Conservation (phyloP, 2,329 filamentous ascomycete species). For the Dryadomyces quercivorus region DNA sequence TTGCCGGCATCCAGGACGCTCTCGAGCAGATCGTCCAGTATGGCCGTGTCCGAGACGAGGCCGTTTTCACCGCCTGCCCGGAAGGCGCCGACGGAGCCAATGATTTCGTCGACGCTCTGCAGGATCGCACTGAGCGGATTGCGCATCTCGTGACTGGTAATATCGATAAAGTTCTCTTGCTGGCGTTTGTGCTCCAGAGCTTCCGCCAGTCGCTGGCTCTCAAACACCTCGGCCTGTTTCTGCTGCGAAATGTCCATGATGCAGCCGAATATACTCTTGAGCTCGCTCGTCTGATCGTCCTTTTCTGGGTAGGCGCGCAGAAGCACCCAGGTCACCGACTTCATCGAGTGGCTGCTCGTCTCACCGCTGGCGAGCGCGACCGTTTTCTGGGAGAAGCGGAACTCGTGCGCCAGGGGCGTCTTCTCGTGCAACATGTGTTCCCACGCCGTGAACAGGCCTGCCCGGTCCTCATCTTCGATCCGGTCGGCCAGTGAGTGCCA, state of each 20-base stretch:
- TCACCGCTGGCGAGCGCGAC: constrained; percentile 48
- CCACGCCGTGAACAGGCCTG: constrained; percentile 49
- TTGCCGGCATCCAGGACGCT: constrained; percentile 62
- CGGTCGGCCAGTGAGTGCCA: constrained; percentile 54
- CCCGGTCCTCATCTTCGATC: constrained; percentile 54
- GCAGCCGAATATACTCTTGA: constrained; percentile 68
- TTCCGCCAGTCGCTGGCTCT: constrained; percentile 66
- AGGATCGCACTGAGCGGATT: constrained; percentile 65
- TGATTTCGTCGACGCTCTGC: constrained; percentile 66
- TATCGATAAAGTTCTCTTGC: constrained; percentile 61
- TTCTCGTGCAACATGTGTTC: constrained; percentile 46
- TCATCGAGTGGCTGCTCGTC: constrained; percentile 29
- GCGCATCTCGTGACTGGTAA: constrained; percentile 64
- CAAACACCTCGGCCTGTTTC: constrained; percentile 72
- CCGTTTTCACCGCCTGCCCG: constrained; percentile 14
- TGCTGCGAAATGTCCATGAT: constrained; percentile 79
- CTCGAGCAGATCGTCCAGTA: constrained; percentile 35
- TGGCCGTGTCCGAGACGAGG: constrained; percentile 13
- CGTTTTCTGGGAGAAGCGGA: constrained; percentile 62
- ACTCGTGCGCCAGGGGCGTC: constrained; percentile 56
- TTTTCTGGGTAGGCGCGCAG: constrained; percentile 68
- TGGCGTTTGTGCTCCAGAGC: constrained; percentile 69
- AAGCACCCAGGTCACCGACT: constrained; percentile 52
- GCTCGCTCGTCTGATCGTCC: constrained; percentile 42
- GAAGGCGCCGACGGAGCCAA: constrained; percentile 33